Evolutionary conservation across 495 filamentous ascomycete species (phyloP).

Genomic region (Trichoderma orchidacearum): DNA sequence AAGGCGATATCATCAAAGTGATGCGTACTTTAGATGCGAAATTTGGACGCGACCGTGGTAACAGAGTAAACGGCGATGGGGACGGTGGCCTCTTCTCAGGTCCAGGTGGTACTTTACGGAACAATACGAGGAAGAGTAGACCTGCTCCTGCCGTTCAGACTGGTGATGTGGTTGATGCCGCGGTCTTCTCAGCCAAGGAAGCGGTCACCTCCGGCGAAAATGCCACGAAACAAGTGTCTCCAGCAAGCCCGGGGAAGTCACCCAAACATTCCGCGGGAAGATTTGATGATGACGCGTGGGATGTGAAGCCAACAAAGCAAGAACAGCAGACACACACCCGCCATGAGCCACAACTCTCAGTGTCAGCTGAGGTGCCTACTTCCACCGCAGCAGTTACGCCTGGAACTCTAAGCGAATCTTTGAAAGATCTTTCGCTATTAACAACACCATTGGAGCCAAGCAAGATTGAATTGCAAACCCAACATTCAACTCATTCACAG

Average conservation of each 20-base stretch:
- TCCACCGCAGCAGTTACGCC: constrained; percentile 20
- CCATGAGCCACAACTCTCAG: constrained; percentile 21
- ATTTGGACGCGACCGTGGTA: constrained; percentile 50
- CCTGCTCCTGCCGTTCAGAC: constrained; percentile 75
- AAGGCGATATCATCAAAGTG: constrained; percentile 91
- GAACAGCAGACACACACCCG: constrained; percentile 9
- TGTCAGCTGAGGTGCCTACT: constrained; percentile 22
- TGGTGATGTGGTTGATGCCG: constrained; percentile 73
- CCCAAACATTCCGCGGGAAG: constrained; percentile 36
- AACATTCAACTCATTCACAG: constrained; percentile 29
- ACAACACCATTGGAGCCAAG: constrained; percentile 65
- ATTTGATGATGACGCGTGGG: constrained; percentile 98
- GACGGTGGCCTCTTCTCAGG: constrained; percentile 78
- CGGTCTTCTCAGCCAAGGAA: constrained; percentile 59
- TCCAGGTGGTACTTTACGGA: constrained; percentile 71
- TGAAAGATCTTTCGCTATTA: constrained; percentile 69
- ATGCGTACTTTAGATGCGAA: constrained; percentile 82
- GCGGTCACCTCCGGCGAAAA: constrained; percentile 22
- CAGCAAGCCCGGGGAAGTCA: constrained; percentile 34
- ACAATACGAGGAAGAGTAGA: constrained; percentile 90
- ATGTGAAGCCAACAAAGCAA: constrained; percentile 80
- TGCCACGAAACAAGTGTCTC: constrained; percentile 29
- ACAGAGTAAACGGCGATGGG: constrained; percentile 44
- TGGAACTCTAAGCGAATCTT: constrained; percentile 48
- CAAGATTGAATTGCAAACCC: constrained; percentile 24